Base-by-base conservation (phyloP, 352 stramenopile genomes). In the Pythium monospermum region DNA sequence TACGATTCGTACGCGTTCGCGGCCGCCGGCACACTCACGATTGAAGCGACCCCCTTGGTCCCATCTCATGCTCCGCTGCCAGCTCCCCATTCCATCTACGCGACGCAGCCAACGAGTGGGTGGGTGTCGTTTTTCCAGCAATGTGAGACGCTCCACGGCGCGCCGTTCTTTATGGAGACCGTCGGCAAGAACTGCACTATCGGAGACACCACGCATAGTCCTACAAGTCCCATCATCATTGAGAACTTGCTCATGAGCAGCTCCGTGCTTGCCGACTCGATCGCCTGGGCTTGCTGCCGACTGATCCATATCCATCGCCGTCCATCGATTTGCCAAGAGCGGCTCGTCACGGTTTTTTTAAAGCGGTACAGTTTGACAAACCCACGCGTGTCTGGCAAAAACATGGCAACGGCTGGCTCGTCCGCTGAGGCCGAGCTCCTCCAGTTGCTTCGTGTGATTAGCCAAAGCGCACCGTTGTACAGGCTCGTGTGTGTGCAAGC, bases 201-300 rank as follows among this genome's bases (percentile, higher is more conserved):
- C 0, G 62, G 66, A n/a, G n/a, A n/a, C n/a, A n/a, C n/a, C n/a
- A n/a, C n/a, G n/a, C n/a, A n/a, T n/a, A 47, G 36, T 2, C 21
- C 57, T 18, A 40, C 46, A 18, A 44, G 56, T 2, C 18, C 25
- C n/a, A 35, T 58, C 32, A 8, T 53, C 41, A 53, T 54, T 2
- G 21, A 44, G 11, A 64, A 82, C n/a, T 30, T 85, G 1, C 40
- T 83, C 18, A 52, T 85, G 10, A 64, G 48, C 0, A 40, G 70
- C 35, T 77, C 59, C 49, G 30, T 73, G 11, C 64, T 70, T 19
- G 70, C 67, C 13, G 76, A 88, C 50, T 66, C 74, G 0, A 46
- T 85, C 21, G 70, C 70, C 6, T 88, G 74, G 73, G 61, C 61
- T 7, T 70, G 61, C 16, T 88, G 76, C 22, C 71, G 79, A 41